Percentiles rank a stretch among this genome's conserved stretches.
Evolutionary conservation across 306 rosid genomes (phyloP).

Genomic region (Glycine soja): DNA sequence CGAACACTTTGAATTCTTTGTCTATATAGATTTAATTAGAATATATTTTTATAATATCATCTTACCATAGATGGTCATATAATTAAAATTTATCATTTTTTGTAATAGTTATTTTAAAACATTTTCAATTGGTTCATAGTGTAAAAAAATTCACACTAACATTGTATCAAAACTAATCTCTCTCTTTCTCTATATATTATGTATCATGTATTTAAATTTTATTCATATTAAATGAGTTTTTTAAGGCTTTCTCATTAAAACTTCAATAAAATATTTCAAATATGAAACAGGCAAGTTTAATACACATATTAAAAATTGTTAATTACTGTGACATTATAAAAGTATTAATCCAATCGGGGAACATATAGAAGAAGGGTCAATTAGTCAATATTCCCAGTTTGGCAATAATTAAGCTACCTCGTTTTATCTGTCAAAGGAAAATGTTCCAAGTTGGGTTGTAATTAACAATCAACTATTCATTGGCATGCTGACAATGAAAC

Average conservation of each 20-base stretch:
- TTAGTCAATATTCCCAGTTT: neutral
- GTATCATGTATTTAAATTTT: neutral
- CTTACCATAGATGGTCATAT: neutral
- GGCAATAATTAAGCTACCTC: neutral
- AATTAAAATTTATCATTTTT: neutral
- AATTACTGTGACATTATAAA: neutral
- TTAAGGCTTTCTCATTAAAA: neutral
- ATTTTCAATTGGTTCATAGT: neutral
- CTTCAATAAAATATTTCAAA: neutral
- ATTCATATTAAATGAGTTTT: neutral
- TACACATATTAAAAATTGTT: neutral
- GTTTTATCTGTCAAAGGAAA: slow-evolving; percentile 8
- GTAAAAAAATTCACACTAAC: neutral
- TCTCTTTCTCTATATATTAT: too few species aligned
- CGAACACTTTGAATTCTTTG: neutral
- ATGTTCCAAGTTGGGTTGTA: neutral
- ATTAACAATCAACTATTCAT: neutral
- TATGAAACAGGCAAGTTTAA: neutral
- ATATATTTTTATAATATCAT: neutral
- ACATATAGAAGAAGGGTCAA: neutral
- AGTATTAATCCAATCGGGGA: neutral
- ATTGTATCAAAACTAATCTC: neutral
- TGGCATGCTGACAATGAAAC: neutral
- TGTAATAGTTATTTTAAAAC: neutral
- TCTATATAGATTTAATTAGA: neutral